phyloP scores from a whole-genome alignment of 257 asterid genomes.

The Primulina huaijiensis region DNA sequence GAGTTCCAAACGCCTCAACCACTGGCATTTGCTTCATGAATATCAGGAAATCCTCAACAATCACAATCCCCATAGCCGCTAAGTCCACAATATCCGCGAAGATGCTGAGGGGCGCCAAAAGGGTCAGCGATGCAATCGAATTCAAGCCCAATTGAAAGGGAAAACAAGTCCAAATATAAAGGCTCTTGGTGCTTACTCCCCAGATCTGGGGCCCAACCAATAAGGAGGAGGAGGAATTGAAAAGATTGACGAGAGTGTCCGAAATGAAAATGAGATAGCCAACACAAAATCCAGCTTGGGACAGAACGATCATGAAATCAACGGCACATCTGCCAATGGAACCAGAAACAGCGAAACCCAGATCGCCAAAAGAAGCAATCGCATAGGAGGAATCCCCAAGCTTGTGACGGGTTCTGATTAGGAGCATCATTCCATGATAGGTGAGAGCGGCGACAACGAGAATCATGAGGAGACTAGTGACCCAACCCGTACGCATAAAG shows the following conservation, averaged over 20 bases:
- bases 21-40: conserved; percentile 46
- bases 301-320: conserved; percentile 69
- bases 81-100: conserved; percentile 80
- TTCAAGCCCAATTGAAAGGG: conserved; percentile 83
- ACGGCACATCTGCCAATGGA: conserved; percentile 64
- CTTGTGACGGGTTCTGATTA: conserved; percentile 50
- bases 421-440: conserved; percentile 78
- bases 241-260: conserved; percentile 57
- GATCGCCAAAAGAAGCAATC: conserved; percentile 75
- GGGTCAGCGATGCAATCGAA: conserved; percentile 70
- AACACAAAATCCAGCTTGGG: conserved; percentile 83
- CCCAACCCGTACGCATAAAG: conserved; percentile 90
- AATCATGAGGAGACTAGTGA: conserved; percentile 49
- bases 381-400: conserved; percentile 43
- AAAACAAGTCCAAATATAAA: conserved; percentile 72
- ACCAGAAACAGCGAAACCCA: conserved; percentile 78
- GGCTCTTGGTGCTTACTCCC: conserved; percentile 53
- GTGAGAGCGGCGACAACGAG: conserved; percentile 63
- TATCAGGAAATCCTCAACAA: conserved; percentile 64
- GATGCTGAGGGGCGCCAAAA: conserved; percentile 77
- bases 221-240: conserved; percentile 29
- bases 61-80: conserved; percentile 79
- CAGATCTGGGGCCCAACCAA: conserved; percentile 30
- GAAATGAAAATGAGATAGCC: conserved; percentile 74
- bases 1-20: conserved; percentile 63